A percentile compares a stretch with the other conserved stretches of the same genome.
These are phyloP conservation scores for Pseudogymnoascus sp. DNA, from an alignment of 2,329 filamentous ascomycete genomes.

Conservation along the genomic window DNA sequence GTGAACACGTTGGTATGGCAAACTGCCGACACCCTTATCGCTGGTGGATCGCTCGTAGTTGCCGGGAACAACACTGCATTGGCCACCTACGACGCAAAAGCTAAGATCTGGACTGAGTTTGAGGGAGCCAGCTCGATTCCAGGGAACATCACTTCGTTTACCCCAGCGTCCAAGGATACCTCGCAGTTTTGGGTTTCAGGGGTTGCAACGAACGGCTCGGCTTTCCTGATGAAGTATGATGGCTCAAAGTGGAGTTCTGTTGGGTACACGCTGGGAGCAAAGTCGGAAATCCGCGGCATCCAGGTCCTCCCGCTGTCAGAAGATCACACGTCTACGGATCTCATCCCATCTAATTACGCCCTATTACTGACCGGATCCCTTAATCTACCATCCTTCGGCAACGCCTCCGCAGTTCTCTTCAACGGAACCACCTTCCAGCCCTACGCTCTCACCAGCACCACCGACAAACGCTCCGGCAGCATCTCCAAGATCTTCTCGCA, in stretches of 20 bases:
- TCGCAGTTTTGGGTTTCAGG: conserved; percentile 79
- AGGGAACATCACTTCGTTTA: conserved; percentile 70
- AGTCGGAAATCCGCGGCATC: conserved; percentile 66
- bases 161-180: conserved; percentile 62
- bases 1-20: conserved; percentile 71
- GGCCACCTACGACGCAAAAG: conserved; percentile 62
- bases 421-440: conserved; percentile 73
- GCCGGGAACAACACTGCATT: conserved; percentile 58
- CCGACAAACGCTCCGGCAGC: conserved; percentile 58
- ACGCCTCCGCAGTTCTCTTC: conserved; percentile 77
- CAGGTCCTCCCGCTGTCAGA: conserved; percentile 70
- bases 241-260: conserved; percentile 62
- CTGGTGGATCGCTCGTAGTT: conserved; percentile 67
- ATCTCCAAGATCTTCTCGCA: conserved; percentile 79
- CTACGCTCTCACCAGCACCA: conserved; percentile 68
- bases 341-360: conserved; percentile 59
- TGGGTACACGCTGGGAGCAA: conserved; percentile 52
- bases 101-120: conserved; percentile 57
- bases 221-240: conserved; percentile 78
- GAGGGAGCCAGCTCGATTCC: conserved; percentile 59
- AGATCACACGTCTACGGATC: conserved; percentile 54
- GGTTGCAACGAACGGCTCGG: conserved; percentile 55
- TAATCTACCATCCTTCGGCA: conserved; percentile 65
- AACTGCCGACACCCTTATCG: conserved; percentile 61
- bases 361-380: conserved; percentile 83